phyloP scores from a whole-genome alignment of 768 basidiomycete genomes.

The Solioccasus polychromus region DNA sequence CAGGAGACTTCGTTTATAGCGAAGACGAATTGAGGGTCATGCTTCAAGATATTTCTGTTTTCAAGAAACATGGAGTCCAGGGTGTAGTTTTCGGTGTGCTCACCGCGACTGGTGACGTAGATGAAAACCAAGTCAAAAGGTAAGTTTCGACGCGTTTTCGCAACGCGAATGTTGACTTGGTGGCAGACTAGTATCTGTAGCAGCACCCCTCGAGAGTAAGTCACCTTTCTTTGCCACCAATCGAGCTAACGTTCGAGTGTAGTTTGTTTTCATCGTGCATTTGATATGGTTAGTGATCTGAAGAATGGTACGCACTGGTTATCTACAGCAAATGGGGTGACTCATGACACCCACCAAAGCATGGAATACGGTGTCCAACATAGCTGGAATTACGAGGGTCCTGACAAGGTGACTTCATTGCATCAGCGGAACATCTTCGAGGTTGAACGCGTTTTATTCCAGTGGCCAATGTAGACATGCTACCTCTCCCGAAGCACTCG shows the following conservation, averaged over 20 bases:
- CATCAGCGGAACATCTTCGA: neutral
- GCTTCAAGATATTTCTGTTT: constrained; percentile 64
- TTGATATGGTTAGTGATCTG: constrained; percentile 65
- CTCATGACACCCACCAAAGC: constrained; percentile 11
- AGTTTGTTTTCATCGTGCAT: constrained; percentile 81
- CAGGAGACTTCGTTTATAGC: constrained; percentile 77
- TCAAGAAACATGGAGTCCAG: constrained; percentile 54
- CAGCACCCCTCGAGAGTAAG: constrained; percentile 61
- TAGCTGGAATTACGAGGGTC: constrained; percentile 69
- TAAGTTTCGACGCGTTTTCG: constrained; percentile 1
- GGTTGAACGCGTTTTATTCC: constrained; percentile 20
- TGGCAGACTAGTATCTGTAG: constrained; percentile 53
- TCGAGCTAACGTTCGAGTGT: neutral
- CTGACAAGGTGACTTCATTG: constrained; percentile 63
- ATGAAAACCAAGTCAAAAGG: constrained; percentile 56
- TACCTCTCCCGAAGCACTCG: constrained; percentile 36
- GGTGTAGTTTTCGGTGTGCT: constrained; percentile 72
- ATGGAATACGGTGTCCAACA: constrained; percentile 45
- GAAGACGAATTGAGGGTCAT: constrained; percentile 66
- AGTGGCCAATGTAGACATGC: constrained; percentile 52
- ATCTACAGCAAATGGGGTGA: neutral
- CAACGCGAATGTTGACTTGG: neutral
- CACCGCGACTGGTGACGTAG: constrained; percentile 52
- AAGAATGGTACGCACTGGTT: constrained; percentile 46
- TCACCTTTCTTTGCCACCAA: neutral